Percentiles rank a stretch among this genome's conserved stretches.
phyloP scores from a whole-genome alignment of 805 yeast genomes.

The Nakazawaea holstii region DNA sequence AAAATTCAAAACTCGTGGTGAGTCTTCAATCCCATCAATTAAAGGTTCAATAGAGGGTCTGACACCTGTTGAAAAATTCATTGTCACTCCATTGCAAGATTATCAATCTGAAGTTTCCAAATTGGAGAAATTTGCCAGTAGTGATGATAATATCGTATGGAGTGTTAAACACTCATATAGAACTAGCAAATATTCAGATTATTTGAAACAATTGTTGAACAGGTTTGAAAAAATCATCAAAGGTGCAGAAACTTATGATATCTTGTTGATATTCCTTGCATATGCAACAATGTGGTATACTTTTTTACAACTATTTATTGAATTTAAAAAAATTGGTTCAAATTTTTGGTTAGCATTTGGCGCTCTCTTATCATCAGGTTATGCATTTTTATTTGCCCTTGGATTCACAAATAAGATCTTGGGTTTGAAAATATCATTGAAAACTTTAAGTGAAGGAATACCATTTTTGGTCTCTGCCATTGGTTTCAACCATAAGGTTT shows the following conservation, averaged over 20 bases:
- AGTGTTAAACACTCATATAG: slow-evolving; percentile 53
- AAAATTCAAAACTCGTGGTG: slow-evolving; percentile 44
- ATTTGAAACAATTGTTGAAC: slow-evolving; percentile 32
- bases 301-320: slow-evolving; percentile 63
- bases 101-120: slow-evolving; percentile 18
- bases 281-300: slow-evolving; percentile 88
- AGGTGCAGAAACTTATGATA: slow-evolving; percentile 83
- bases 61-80: slow-evolving; percentile 31
- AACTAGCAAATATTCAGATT: slow-evolving; percentile 51
- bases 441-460: slow-evolving; percentile 80
- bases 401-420: slow-evolving; percentile 53
- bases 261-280: slow-evolving; percentile 71
- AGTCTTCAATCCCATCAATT: slow-evolving; percentile 35
- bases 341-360: slow-evolving; percentile 83
- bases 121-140: slow-evolving; percentile 16
- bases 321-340: slow-evolving; percentile 76
- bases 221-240: slow-evolving; percentile 42
- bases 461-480: slow-evolving; percentile 90
- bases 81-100: slow-evolving; percentile 26
- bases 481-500: slow-evolving; percentile 84
- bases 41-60: slow-evolving; percentile 33
- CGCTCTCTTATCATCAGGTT: slow-evolving; percentile 69
- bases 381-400: slow-evolving; percentile 79
- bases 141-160: slow-evolving; percentile 49
- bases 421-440: slow-evolving; percentile 58